Percentiles rank a stretch among this genome's conserved stretches.
These are phyloP conservation scores for Paramarasmius palmivorus DNA, from an alignment of 1,284 basidiomycete species.

Conservation along the genomic window DNA sequence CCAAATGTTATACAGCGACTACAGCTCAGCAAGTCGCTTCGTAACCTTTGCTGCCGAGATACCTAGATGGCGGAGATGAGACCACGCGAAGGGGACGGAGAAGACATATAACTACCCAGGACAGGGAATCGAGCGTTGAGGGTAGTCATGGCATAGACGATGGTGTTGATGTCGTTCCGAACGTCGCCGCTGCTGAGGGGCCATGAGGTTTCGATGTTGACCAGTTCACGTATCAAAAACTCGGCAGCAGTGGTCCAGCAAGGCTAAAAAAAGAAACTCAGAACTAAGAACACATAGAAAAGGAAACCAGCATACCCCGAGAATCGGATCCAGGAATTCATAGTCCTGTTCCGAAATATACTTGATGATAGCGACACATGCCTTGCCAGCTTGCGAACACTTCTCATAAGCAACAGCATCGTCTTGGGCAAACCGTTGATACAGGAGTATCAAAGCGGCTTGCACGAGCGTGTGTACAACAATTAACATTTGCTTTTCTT, in stretches of 20 bases:
- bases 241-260: slow-evolving; percentile 72
- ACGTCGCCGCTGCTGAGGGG: slow-evolving; percentile 54
- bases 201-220: slow-evolving; percentile 59
- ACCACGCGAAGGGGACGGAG: slow-evolving; percentile 3
- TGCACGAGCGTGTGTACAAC: slow-evolving; percentile 66
- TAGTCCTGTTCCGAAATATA: slow-evolving; percentile 64
- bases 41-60: slow-evolving; percentile 31
- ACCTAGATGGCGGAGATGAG: slow-evolving; percentile 17
- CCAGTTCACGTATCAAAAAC: slow-evolving; percentile 62
- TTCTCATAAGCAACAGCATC: slow-evolving; percentile 64
- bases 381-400: slow-evolving; percentile 59
- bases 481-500: slow-evolving; percentile 61
- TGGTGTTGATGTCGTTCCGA: slow-evolving; percentile 57
- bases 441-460: slow-evolving; percentile 66
- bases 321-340: slow-evolving; percentile 69
- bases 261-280: slow-evolving; percentile 38
- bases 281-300: neutral
- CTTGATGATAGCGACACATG: slow-evolving; percentile 58
- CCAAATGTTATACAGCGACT: slow-evolving; percentile 7
- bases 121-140: slow-evolving; percentile 35
- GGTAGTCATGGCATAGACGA: slow-evolving; percentile 64
- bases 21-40: slow-evolving; percentile 42
- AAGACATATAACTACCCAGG: slow-evolving; percentile 3
- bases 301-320: slow-evolving; percentile 53
- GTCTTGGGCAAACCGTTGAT: slow-evolving; percentile 60